These are phyloP conservation scores for Coprinopsis marcescibilis DNA, from an alignment of 768 basidiomycete genomes.

Conservation along the genomic window DNA sequence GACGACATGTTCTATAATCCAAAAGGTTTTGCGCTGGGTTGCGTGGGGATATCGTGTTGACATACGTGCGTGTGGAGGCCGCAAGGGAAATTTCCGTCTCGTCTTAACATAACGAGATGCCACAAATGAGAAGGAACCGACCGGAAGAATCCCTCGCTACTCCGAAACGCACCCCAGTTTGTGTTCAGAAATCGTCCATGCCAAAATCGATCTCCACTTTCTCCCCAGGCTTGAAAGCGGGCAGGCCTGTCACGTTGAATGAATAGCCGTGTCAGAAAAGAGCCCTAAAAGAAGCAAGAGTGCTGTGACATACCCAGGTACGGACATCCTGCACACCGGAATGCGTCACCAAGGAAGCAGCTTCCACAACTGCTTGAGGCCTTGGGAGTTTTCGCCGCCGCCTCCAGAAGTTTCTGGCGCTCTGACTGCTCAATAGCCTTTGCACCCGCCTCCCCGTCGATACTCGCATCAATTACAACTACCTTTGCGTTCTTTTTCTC, in stretches of 20 bases:
- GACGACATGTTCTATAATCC: too few species aligned
- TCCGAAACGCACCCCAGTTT: not conserved
- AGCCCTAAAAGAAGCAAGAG: not conserved
- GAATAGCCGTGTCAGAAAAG: too few species aligned
- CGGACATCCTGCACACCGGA: slow-evolving; percentile 93
- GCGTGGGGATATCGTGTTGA: too few species aligned
- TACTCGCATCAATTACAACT: slow-evolving; percentile 61
- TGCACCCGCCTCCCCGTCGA: slow-evolving; percentile 43
- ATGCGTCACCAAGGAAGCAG: slow-evolving; percentile 97
- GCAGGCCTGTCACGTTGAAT: slow-evolving; percentile 65
- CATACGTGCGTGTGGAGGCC: too few species aligned
- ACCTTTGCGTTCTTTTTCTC: slow-evolving; percentile 58
- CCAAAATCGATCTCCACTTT: slow-evolving; percentile 89
- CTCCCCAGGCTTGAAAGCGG: slow-evolving; percentile 97
- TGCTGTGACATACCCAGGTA: slow-evolving; percentile 68
- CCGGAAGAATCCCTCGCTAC: not conserved
- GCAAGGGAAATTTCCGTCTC: too few species aligned
- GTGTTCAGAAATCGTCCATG: slow-evolving; percentile 80
- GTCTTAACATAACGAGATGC: too few species aligned
- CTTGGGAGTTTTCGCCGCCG: slow-evolving; percentile 70
- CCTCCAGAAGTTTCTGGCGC: slow-evolving; percentile 57
- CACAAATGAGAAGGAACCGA: too few species aligned
- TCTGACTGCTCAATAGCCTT: slow-evolving; percentile 53
- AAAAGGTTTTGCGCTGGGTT: too few species aligned
- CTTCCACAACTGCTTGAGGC: slow-evolving; percentile 96